phyloP scores from a whole-genome alignment of 2,329 filamentous ascomycete species.

The Phaeosphaeria sp. region DNA sequence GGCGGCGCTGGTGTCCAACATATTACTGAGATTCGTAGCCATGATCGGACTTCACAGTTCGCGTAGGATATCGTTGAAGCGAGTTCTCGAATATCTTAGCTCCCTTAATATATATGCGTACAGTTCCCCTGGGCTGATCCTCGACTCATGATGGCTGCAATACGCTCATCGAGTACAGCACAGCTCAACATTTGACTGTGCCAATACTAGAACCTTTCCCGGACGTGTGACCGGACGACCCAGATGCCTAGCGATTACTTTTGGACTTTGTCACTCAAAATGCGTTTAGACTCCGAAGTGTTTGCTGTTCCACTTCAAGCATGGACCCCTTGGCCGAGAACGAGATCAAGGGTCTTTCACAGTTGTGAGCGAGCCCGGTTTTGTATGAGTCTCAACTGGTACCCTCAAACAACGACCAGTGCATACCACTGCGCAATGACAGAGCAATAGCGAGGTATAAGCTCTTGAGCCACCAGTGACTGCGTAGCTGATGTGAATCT shows the following conservation, averaged over 20 bases:
- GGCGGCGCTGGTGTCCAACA: neutral
- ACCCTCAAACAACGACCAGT: neutral
- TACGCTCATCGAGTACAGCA: neutral
- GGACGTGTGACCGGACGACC: no score
- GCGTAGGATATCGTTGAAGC: neutral
- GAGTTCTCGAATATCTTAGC: neutral
- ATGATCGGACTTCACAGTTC: neutral
- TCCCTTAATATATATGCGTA: neutral
- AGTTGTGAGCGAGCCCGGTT: neutral
- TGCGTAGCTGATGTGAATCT: neutral
- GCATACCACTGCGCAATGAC: neutral
- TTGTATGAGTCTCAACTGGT: neutral
- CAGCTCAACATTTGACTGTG: neutral
- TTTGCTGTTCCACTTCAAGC: neutral
- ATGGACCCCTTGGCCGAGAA: neutral
- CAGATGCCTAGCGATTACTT: neutral
- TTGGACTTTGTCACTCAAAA: neutral
- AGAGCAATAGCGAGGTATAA: neutral
- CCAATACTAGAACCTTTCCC: no score
- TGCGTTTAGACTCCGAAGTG: conserved; percentile 6
- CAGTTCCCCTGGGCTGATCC: neutral
- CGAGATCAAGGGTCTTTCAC: neutral
- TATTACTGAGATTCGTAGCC: neutral
- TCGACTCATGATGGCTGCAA: neutral
- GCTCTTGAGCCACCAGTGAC: neutral